These are phyloP conservation scores for Medicago lupulina DNA, from an alignment of 306 rosid species.

Conservation along the genomic window DNA sequence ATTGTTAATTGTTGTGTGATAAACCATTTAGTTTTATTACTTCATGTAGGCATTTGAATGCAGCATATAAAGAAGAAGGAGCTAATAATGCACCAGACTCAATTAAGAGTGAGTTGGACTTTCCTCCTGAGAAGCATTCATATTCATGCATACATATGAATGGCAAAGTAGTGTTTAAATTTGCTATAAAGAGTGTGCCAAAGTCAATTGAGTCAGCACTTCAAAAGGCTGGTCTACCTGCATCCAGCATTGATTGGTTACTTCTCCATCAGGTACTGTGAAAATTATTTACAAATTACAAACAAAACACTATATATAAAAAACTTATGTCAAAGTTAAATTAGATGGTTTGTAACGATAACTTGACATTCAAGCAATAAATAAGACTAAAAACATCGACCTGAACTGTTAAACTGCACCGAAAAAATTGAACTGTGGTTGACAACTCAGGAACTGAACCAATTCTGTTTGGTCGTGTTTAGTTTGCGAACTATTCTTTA, in stretches of 20 bases:
- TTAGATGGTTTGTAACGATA: too few relatives aligned
- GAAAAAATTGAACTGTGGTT: too few relatives aligned
- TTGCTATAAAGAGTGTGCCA: constrained; percentile 86
- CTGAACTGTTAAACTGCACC: too few relatives aligned
- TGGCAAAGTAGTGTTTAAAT: constrained; percentile 87
- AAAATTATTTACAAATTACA: constrained; percentile 14
- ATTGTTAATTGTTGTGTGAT: too few relatives aligned
- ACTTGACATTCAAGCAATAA: too few relatives aligned
- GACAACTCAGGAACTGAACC: too few relatives aligned
- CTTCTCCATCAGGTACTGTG: constrained; percentile 94
- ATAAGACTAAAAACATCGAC: too few relatives aligned
- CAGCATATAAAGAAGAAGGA: constrained; percentile 54
- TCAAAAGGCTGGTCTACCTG: constrained; percentile 69
- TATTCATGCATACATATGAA: constrained; percentile 90
- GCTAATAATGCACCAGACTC: constrained; percentile 62
- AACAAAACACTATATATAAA: too few relatives aligned
- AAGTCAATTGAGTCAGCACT: constrained; percentile 83
- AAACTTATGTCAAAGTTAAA: too few relatives aligned
- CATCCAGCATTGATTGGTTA: constrained; percentile 91
- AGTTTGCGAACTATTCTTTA: too few relatives aligned
- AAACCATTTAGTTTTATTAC: constrained; percentile 16
- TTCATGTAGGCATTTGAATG: constrained; percentile 84
- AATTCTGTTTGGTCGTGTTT: too few relatives aligned
- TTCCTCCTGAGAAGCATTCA: constrained; percentile 61
- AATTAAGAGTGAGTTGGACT: constrained; percentile 58